These are phyloP conservation scores for Haplosporangium gracile DNA, from an alignment of 192 early-diverging fungal genomes.

Conservation along the genomic window DNA sequence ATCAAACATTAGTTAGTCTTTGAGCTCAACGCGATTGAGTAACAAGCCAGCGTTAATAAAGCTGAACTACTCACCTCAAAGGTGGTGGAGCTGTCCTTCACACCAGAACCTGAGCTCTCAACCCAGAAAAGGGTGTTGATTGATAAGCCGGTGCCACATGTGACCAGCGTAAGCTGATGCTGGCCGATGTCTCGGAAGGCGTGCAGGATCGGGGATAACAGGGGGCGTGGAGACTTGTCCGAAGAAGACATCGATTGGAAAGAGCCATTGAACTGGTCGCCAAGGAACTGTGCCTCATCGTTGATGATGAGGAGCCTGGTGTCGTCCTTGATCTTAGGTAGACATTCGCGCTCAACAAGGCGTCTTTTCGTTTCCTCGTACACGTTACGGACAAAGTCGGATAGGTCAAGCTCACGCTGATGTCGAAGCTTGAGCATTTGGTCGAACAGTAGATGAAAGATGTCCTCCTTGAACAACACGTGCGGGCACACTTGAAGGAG, in stretches of 20 bases:
- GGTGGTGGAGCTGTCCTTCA: constrained; percentile 8
- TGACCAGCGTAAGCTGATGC: constrained; percentile 16
- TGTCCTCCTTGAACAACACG: no score
- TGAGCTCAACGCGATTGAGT: background rate
- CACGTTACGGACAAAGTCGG: no score
- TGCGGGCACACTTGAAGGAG: constrained; percentile 18
- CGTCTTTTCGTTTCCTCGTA: no score
- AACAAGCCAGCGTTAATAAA: constrained; percentile 8
- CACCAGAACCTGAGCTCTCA: constrained; percentile 1
- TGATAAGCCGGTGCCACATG: no score
- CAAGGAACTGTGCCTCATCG: constrained; percentile 40
- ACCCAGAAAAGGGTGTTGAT: constrained; percentile 14
- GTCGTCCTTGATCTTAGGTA: background rate
- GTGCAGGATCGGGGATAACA: constrained; percentile 6
- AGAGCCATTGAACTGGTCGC: constrained; percentile 27
- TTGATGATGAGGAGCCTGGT: constrained; percentile 24
- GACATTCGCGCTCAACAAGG: constrained; percentile 11
- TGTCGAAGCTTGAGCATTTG: no score
- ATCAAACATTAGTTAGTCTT: background rate
- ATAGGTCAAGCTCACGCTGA: no score
- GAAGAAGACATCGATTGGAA: constrained; percentile 36
- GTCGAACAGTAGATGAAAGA: no score
- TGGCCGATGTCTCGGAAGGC: constrained; percentile 33
- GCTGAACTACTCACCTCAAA: constrained; percentile 18
- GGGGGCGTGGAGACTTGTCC: constrained; percentile 10